Percentiles rank a stretch among this genome's conserved stretches.
These are phyloP conservation scores for Populus pruinosa DNA, from an alignment of 345 rosid species.

Conservation along the genomic window DNA sequence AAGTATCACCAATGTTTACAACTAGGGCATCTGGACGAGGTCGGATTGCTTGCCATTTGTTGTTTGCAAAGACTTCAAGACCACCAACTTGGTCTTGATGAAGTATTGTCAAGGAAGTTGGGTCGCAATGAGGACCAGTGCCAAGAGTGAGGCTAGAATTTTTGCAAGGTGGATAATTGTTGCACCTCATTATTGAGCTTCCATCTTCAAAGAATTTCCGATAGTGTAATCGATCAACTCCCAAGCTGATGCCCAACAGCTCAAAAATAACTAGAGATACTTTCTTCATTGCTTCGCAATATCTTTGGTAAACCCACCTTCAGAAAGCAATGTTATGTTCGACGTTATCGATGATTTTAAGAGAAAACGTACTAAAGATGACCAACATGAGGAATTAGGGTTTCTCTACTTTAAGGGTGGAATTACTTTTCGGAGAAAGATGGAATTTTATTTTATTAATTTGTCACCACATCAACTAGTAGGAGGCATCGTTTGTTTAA, in stretches of 20 bases:
- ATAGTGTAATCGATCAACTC: conserved; percentile 37
- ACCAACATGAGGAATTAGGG: too few species aligned
- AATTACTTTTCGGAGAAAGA: too few species aligned
- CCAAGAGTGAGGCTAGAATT: conserved; percentile 58
- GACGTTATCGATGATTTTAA: neutral
- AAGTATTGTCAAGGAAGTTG: conserved; percentile 75
- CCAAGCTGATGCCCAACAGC: conserved; percentile 49
- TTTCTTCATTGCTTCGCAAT: conserved; percentile 47
- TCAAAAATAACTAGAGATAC: conserved; percentile 38
- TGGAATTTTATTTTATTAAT: too few species aligned
- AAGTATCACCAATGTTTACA: conserved; percentile 75
- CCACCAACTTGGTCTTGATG: conserved; percentile 83
- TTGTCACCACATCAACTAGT: too few species aligned
- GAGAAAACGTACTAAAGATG: neutral
- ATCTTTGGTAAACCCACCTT: conserved; percentile 50
- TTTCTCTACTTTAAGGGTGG: too few species aligned
- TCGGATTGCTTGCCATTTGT: conserved; percentile 55
- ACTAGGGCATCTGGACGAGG: conserved; percentile 64
- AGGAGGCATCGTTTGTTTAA: too few species aligned
- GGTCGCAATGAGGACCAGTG: conserved; percentile 89
- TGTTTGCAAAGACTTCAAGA: conserved; percentile 58
- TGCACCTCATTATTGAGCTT: conserved; percentile 60
- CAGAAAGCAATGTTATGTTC: neutral
- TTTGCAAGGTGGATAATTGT: conserved; percentile 64
- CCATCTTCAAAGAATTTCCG: conserved; percentile 48